Evolutionary conservation across 495 filamentous ascomycete species (phyloP).

Genomic region (Annulohypoxylon bovei): DNA sequence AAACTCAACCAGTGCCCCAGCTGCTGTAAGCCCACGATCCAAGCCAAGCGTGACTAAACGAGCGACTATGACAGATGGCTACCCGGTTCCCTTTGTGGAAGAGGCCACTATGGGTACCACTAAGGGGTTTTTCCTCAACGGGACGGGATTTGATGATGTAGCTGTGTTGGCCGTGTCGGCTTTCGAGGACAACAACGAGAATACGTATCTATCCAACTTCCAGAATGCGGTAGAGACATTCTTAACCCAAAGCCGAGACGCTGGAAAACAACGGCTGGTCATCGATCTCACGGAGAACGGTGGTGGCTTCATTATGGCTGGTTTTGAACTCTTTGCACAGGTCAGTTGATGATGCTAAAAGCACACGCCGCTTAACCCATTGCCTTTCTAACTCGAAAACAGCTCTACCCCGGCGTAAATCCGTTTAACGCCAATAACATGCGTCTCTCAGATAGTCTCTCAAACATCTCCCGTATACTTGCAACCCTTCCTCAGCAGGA

Average conservation of each 20-base stretch:
- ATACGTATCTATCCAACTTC: conserved; percentile 48
- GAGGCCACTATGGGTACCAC: conserved; percentile 21
- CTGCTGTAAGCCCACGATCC: neutral
- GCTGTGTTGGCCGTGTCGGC: conserved; percentile 47
- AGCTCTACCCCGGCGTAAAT: conserved; percentile 46
- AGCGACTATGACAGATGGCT: neutral
- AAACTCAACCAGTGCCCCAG: neutral
- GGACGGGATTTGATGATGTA: conserved; percentile 52
- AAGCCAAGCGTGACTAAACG: neutral
- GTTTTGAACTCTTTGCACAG: conserved; percentile 58
- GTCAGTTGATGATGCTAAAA: conserved; percentile 21
- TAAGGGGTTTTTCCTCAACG: conserved; percentile 53
- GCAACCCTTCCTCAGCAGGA: conserved; percentile 20
- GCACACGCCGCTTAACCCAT: neutral
- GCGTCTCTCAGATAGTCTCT: conserved; percentile 41
- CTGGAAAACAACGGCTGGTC: conserved; percentile 60
- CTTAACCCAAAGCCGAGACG: conserved; percentile 47
- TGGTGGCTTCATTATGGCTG: conserved; percentile 61
- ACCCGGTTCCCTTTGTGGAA: conserved; percentile 11
- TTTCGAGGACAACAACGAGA: conserved; percentile 34
- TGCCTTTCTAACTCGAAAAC: conserved; percentile 15
- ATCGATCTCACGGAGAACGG: conserved; percentile 66
- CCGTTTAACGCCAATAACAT: conserved; percentile 47
- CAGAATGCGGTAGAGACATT: conserved; percentile 52
- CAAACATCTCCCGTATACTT: conserved; percentile 37